phyloP scores from a whole-genome alignment of 345 rosid genomes.

The Excoecaria agallocha region DNA sequence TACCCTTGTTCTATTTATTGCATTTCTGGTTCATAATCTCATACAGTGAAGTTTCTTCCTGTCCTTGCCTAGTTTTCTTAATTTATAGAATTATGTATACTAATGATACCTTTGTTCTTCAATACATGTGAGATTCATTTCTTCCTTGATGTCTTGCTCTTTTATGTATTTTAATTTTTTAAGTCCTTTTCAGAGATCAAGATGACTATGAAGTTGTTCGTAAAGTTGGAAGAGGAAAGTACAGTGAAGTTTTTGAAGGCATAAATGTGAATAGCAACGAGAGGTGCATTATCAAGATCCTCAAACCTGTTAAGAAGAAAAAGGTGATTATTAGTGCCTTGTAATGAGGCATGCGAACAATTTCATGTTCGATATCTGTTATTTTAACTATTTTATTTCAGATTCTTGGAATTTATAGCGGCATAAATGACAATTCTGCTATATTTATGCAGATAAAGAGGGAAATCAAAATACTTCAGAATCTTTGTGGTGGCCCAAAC shows the following conservation, averaged over 20 bases:
- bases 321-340: constrained; percentile 39
- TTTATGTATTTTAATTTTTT: not conserved
- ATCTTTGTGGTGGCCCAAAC: constrained; percentile 80
- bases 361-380: not conserved
- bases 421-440: not conserved
- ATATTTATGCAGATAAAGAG: constrained; percentile 63
- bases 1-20: not conserved
- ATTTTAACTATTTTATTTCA: not conserved
- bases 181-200: constrained; percentile 47
- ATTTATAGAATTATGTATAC: not conserved
- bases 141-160: not conserved
- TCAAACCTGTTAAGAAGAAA: constrained; percentile 82
- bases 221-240: constrained; percentile 88
- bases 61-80: not conserved
- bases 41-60: constrained; percentile 33
- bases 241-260: constrained; percentile 82
- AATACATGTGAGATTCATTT: not conserved
- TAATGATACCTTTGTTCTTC: not conserved
- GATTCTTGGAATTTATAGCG: not conserved
- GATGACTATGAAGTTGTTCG: constrained; percentile 84
- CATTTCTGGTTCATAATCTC: not conserved
- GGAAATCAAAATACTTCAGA: constrained; percentile 81
- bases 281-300: constrained; percentile 69
- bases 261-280: constrained; percentile 59
- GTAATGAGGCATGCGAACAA: not conserved